Base-by-base conservation (phyloP, 2,329 filamentous ascomycete species). In the Aureobasidium sp. region DNA sequence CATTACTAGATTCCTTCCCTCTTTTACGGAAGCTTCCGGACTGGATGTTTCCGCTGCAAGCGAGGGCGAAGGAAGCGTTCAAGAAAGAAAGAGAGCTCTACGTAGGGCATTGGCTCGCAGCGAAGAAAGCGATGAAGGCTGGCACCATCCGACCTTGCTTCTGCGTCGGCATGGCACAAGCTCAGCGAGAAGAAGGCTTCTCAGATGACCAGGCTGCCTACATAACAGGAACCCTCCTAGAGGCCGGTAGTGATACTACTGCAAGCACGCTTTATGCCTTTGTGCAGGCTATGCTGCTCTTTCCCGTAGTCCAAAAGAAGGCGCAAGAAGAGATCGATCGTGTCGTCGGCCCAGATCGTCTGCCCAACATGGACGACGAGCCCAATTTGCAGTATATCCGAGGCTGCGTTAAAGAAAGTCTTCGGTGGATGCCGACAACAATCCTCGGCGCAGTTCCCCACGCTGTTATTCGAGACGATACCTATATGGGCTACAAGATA, bases 391-490 rank as follows among this genome's bases (percentile, higher is more conserved):
- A 85, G 0, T 92, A 91, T 70, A 76, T 92, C 59, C 88, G 86
- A 0, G 89, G 88, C 0, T 74, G 92, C 17, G 87, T 89, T 62
- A 90, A 90, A 69, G 89, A 93, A 70, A 83, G 87, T 1, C 78
- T 92, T 0, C 82, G 89, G 20, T 92, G 84, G 78, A 91, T 85
- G 79, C 87, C 85, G 1, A 88, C 91, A 27, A 87, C 91, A 63
- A 87, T 88, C 3, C 87, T 93, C 66, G 89, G 85, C 66, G 79
- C 92, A 0, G 89, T 89, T 0, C 79, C 69, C 13, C 69, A 71
- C 59, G 66, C 69, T 10, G 67, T 67, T 3, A 61, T 66, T 26
- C 41, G 65, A 55, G 70, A 71, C 44, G 69, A 71, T 41, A 55
- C 60, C 20, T 71, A 64, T 50, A 67, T 67, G 29, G 68, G 69